These are phyloP conservation scores for Saccharomycopsis sp. DNA, from an alignment of 805 yeast species.

Conservation along the genomic window DNA sequence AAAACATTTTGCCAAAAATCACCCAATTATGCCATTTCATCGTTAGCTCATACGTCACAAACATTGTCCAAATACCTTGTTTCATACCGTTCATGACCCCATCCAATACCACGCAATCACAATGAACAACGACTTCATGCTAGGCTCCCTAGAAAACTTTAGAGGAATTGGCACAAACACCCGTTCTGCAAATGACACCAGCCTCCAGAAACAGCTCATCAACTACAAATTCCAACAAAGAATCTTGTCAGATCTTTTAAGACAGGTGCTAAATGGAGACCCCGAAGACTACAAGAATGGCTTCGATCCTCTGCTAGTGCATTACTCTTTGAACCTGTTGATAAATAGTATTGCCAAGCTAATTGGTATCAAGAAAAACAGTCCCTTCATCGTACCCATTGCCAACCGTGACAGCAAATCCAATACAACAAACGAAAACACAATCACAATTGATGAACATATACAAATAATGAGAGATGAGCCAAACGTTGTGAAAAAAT, in stretches of 20 bases:
- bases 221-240: slow-evolving; percentile 16
- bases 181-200: not conserved
- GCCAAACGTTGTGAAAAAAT: slow-evolving; percentile 1
- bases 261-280: slow-evolving; percentile 13
- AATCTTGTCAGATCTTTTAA: slow-evolving; percentile 9
- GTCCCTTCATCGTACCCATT: no score
- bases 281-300: not conserved
- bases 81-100: no score
- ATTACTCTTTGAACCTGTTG: slow-evolving; percentile 6
- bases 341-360: slow-evolving; percentile 1
- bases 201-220: slow-evolving; percentile 12
- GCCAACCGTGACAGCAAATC: no score
- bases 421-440: no score
- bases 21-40: no score
- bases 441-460: not conserved
- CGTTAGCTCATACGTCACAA: no score
- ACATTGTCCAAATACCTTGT: no score
- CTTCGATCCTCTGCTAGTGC: slow-evolving; percentile 1
- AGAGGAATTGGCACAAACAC: not conserved
- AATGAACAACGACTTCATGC: slow-evolving; percentile 11
- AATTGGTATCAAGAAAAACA: not conserved
- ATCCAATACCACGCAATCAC: no score
- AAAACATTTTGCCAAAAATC: no score
- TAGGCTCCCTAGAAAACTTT: slow-evolving; percentile 11
- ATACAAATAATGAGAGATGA: slow-evolving; percentile 1